phyloP scores from a whole-genome alignment of 345 rosid species.

The Aethionema arabicum region DNA sequence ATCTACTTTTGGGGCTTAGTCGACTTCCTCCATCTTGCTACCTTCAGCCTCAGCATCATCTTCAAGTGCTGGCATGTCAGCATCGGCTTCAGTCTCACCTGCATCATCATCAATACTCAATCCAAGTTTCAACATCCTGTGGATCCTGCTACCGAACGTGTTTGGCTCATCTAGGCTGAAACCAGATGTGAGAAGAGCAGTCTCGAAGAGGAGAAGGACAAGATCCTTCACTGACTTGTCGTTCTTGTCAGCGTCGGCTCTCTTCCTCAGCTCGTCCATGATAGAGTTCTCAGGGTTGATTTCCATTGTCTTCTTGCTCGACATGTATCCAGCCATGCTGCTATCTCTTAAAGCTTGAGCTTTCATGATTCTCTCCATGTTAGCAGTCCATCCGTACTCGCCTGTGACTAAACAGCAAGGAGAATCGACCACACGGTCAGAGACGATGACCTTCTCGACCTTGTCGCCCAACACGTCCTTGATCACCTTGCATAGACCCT shows the following conservation, averaged over 20 bases:
- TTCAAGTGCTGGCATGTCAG: slow-evolving; percentile 75
- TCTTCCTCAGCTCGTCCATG: slow-evolving; percentile 90
- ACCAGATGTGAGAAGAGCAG: slow-evolving; percentile 77
- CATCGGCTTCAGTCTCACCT: slow-evolving; percentile 49
- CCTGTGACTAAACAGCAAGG: slow-evolving; percentile 89
- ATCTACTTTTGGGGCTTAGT: slow-evolving; percentile 36
- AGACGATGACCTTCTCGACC: slow-evolving; percentile 81
- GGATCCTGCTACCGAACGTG: slow-evolving; percentile 84
- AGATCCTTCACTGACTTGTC: slow-evolving; percentile 91
- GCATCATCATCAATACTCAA: slow-evolving; percentile 84
- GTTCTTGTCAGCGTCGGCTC: slow-evolving; percentile 74
- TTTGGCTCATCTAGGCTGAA: slow-evolving; percentile 91
- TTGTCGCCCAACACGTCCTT: slow-evolving; percentile 79
- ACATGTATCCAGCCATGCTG: slow-evolving; percentile 94
- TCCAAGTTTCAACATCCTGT: slow-evolving; percentile 82
- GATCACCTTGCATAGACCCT: slow-evolving; percentile 84
- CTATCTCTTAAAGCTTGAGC: slow-evolving; percentile 84
- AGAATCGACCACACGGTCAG: slow-evolving; percentile 82
- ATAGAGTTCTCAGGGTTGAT: slow-evolving; percentile 81
- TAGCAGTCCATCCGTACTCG: slow-evolving; percentile 86
- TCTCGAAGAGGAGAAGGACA: slow-evolving; percentile 73
- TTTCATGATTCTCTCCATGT: slow-evolving; percentile 94
- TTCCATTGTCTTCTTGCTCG: slow-evolving; percentile 88
- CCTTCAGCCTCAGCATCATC: slow-evolving; percentile 76
- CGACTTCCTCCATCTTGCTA: slow-evolving; percentile 96